Base-by-base conservation (phyloP, 1,139 yeast species). In the Debaryomyces sp. region DNA sequence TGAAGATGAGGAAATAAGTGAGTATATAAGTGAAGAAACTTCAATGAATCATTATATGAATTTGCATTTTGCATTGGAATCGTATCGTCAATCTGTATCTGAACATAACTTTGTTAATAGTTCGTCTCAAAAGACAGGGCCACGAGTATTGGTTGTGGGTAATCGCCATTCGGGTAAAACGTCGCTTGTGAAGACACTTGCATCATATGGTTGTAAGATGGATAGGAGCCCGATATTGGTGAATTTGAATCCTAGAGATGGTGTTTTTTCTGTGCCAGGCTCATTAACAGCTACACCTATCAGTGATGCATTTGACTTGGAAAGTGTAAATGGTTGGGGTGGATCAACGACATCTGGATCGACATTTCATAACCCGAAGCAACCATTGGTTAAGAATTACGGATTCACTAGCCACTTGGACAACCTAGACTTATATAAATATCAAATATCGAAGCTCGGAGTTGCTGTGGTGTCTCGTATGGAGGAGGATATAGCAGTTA, bases 311-410 rank as follows among this genome's bases (percentile, higher is more conserved):
- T 73, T 91, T 40, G 97, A 94, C 61, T 81, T 89, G 27, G 96
- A 90, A 59, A 78, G 86, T 43, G 69, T 75, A 12, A 73, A 73
- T 37, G 89, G 90, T 1, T 87, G 94, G 82, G 98, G 98, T 7
- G 85, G 87, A 45, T 79, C 94, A 7, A 81, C 88, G 44, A 87
- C 96, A 0, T 87, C 92, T n/a, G 98, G 98, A 22, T 89, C 95
- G 1, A 81, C 95, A 1, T 69, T 77, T 44, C 80, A 89, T 50
- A 96, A 89, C 64, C 90, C 94, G 13, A 89, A 90, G 63, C 96
- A 89, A 62, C 98, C 98, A 0, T 66, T 88, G 26, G 95, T 89
- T 8, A 87, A 88, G 60, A 85, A 80, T 59, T 90, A 77, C 66
- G 99, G 99, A 0, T 77, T 86, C 47, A 88, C 84, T 43, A 70